These are phyloP conservation scores for Amoebophrya sp. DNA, from an alignment of 169 alveolate species.

Conservation along the genomic window DNA sequence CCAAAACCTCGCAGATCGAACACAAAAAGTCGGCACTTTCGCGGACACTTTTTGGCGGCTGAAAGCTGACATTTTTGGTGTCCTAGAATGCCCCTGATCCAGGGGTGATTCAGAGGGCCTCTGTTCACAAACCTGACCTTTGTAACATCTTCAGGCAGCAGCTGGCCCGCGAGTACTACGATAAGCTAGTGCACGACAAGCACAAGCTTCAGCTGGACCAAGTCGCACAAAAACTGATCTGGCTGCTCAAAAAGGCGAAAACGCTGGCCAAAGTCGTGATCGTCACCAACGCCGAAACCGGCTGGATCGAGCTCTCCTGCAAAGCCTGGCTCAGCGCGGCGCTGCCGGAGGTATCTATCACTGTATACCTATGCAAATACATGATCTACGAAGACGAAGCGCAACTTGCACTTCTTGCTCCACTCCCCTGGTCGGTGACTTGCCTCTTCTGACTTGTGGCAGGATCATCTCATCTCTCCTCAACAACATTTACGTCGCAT, in stretches of 20 bases:
- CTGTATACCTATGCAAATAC: too few relatives aligned
- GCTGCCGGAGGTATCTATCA: neutral
- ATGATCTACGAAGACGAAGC: too few relatives aligned
- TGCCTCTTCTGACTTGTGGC: neutral
- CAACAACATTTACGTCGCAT: too few relatives aligned
- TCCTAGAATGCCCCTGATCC: too few relatives aligned
- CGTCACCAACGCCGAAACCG: conserved; percentile 12
- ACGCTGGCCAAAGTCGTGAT: conserved; percentile 7
- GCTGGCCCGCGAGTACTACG: neutral
- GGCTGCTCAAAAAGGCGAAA: neutral
- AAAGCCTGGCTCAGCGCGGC: neutral
- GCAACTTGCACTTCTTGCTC: too few relatives aligned
- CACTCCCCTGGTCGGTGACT: neutral
- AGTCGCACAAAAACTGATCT: neutral
- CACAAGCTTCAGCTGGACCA: neutral
- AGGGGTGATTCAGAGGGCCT: too few relatives aligned
- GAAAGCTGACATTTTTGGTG: too few relatives aligned
- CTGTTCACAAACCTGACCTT: too few relatives aligned
- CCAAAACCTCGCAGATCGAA: neutral
- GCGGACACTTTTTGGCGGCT: neutral
- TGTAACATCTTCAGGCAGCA: too few relatives aligned
- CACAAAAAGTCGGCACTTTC: neutral
- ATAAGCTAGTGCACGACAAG: neutral
- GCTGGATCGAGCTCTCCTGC: conserved; percentile 15
- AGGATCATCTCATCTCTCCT: neutral